Percentiles rank a stretch among this genome's conserved stretches.
These are phyloP conservation scores for Xylariaceae sp. DNA, from an alignment of 2,329 filamentous ascomycete genomes.

Conservation along the genomic window DNA sequence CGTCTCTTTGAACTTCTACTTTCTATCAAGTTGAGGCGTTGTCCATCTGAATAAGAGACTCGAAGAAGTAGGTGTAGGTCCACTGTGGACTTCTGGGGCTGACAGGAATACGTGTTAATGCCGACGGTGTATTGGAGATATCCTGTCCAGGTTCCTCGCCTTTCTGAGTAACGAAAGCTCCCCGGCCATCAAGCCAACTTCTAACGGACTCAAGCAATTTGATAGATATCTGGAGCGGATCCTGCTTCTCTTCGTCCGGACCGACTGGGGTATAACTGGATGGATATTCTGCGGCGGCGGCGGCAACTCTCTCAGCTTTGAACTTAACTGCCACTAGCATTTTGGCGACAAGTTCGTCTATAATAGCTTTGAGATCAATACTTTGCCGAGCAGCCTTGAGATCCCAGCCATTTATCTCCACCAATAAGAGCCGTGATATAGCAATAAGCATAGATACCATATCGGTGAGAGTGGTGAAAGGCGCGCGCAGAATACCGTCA, in stretches of 20 bases:
- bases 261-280: conserved; percentile 12
- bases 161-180: background rate
- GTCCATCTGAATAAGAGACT: conserved; percentile 5
- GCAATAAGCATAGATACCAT: conserved; percentile 30
- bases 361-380: conserved; percentile 24
- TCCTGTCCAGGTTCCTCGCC: background rate
- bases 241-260: conserved; percentile 5
- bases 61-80: conserved; percentile 18
- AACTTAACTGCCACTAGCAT: conserved; percentile 10
- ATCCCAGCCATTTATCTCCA: conserved; percentile 31
- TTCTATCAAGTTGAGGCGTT: background rate
- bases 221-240: conserved; percentile 1
- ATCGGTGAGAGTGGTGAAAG: conserved; percentile 28
- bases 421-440: conserved; percentile 29
- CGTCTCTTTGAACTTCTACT: too few species aligned
- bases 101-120: background rate
- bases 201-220: conserved; percentile 6
- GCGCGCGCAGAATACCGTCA: conserved; percentile 25
- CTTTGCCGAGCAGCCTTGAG: conserved; percentile 21
- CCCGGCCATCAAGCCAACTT: conserved; percentile 9
- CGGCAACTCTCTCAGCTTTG: conserved; percentile 21
- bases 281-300: conserved; percentile 15
- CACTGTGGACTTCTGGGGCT: conserved; percentile 11
- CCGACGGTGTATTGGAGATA: background rate
- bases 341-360: conserved; percentile 22